Base-by-base conservation (phyloP, 2,329 filamentous ascomycete species). In the Bipolaris sorokiniana region DNA sequence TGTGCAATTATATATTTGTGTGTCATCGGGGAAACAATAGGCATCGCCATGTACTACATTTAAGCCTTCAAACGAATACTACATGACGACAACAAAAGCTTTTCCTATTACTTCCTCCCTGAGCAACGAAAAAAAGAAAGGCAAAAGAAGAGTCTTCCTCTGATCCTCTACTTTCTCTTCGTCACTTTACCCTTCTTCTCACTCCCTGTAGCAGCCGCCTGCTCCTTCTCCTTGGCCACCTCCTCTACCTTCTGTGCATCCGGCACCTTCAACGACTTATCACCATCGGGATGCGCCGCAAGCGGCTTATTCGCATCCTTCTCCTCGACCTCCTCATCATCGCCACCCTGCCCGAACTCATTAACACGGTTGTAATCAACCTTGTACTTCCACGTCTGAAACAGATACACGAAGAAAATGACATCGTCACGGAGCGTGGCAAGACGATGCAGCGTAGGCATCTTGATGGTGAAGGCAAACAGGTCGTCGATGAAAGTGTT, bases 401-500 rank as follows among this genome's bases (percentile, higher is more conserved):
- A 99, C 3, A 99, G 69, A 80, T 97, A 99, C 57, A 99, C 84
- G 75, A 99, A 99, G 84, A 99, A 99, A 74, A 99, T 98, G 64
- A 99, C 84, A 72, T 99, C 95, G 75, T 99, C 95, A 59, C 95
- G 85, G 62, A 99, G 84, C 0, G 95, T 98, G 0, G 95, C 92
- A 48, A 99, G 82, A 15, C 95, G 87, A 78, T 99, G 95, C 49
- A 99, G 83, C 61, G 93, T 87, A 0, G 95, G 95, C 95, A 99
- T 99, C 81, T 98, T 98, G 82, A 99, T 97, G 37, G 95, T 99
- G 72, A 98, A 99, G 2, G 95, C 95, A 73, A 99, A 99, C 31
- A 99, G 83, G 74, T 99, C 95, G 78, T 99, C 95, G 76, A 99
- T 98, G 77, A 99, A 99, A 5, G 95, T 98, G 81, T 98, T 97